Evolutionary conservation across 2,329 filamentous ascomycete species (phyloP), one percentile per base, ranked within the genome.

Genomic region (Coniella vitis): DNA sequence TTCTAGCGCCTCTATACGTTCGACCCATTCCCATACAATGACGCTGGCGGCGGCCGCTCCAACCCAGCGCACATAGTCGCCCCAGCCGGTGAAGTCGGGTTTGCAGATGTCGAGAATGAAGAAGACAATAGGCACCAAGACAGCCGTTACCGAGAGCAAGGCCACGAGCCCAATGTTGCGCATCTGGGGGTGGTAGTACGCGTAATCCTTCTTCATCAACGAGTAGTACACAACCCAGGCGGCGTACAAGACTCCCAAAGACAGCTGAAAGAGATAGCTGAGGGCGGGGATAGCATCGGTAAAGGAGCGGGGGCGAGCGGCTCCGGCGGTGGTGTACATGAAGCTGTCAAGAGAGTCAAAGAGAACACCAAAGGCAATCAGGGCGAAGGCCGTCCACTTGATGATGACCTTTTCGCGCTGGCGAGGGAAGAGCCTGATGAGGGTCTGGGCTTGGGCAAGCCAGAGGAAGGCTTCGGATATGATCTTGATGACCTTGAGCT

Each of bases 21-120:
- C 90, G 3, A 96, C 90, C 90, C 90, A 96, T 66, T 96, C 90
- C 90, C 90, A 96, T 2, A 96, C 90, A 19, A 95, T 87, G n/a
- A 95, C 90, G 67, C 89, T 95, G 22, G 90, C 90, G 1, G 90
- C 90, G 0, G 90, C 90, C 1, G 90, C 90, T 41, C 90, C 90
- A n/a, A 95, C 90, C 90, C 90, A 96, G 60, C 90, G 77, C 39
- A 95, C 90, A 61, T 95, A 96, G 61, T 95, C 90, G 61, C 90
- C 90, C 90, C 90, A 96, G 8, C 86, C 88, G 35, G 87, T 87
- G 53, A 95, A 84, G 53, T 88, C 83, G 21, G 88, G 85, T 59
- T 91, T 84, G 8, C 85, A 84, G 42, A 96, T 90, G 62, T 96
- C 90, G 57, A 94, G 74, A 50, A 95, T 87, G 64, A 96, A 96